Conservation (phyloP, 495 filamentous ascomycete genomes). For the Hyaloscypha finlandica region DNA sequence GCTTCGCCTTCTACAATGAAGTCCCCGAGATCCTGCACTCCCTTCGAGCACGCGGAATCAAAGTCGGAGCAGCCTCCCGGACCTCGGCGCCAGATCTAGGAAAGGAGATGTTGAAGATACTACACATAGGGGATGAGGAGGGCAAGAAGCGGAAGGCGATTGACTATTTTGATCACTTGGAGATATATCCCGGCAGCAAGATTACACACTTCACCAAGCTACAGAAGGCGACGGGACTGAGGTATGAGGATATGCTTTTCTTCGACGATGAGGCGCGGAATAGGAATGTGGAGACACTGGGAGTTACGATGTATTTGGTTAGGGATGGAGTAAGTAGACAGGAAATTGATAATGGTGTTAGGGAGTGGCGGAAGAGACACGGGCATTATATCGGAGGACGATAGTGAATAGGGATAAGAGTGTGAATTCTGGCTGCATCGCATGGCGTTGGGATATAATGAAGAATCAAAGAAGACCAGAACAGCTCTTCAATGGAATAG, state of each 20-base stretch:
- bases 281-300: constrained; percentile 78
- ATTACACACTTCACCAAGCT: constrained; percentile 78
- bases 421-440: background rate
- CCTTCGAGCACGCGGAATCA: constrained; percentile 55
- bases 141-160: constrained; percentile 57
- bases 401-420: background rate
- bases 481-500: background rate
- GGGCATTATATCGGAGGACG: constrained; percentile 36
- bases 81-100: constrained; percentile 81
- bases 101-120: constrained; percentile 73
- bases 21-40: constrained; percentile 71
- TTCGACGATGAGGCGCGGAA: constrained; percentile 95
- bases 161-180: constrained; percentile 79
- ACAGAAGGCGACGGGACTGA: constrained; percentile 63
- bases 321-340: constrained; percentile 74
- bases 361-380: constrained; percentile 78
- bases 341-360: constrained; percentile 79
- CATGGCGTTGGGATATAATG: constrained; percentile 2
- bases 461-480: background rate
- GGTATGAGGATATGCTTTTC: constrained; percentile 87
- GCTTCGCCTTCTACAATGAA: constrained; percentile 79
- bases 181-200: constrained; percentile 91
- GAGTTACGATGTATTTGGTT: constrained; percentile 65
- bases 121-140: constrained; percentile 59
- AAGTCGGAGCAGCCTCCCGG: constrained; percentile 77